A percentile compares a stretch with the other conserved stretches of the same genome.
These are phyloP conservation scores for Exophiala sp. DNA, from an alignment of 2,329 filamentous ascomycete genomes.

Conservation along the genomic window DNA sequence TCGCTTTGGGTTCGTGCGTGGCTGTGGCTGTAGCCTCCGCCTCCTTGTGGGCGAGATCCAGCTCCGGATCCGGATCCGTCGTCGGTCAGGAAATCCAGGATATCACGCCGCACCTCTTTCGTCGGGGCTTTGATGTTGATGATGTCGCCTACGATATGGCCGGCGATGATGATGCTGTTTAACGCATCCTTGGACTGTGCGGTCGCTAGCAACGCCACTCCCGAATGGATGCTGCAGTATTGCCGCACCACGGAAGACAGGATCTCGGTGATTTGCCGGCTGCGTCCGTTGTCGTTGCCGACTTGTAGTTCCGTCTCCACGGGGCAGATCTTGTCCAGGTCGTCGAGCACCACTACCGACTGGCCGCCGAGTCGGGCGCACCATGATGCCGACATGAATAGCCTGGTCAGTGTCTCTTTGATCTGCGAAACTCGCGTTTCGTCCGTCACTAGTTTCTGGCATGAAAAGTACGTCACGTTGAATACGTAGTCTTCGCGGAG, in stretches of 20 bases:
- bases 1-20: conserved; percentile 32
- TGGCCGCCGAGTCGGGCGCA: conserved; percentile 78
- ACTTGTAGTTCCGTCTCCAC: conserved; percentile 91
- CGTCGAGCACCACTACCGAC: conserved; percentile 80
- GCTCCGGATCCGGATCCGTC: conserved; percentile 21
- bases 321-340: conserved; percentile 87
- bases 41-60: no score
- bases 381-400: conserved; percentile 90
- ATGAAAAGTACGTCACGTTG: conserved; percentile 79
- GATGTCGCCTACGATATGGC: conserved; percentile 88
- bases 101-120: conserved; percentile 77
- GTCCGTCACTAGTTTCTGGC: conserved; percentile 79
- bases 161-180: conserved; percentile 83
- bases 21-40: conserved; percentile 33
- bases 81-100: conserved; percentile 72
- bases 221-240: conserved; percentile 71
- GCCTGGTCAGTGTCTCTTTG: conserved; percentile 75
- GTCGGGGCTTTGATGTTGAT: conserved; percentile 82
- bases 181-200: conserved; percentile 89
- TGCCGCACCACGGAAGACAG: conserved; percentile 76
- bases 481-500: conserved; percentile 69
- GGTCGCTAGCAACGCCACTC: conserved; percentile 81
- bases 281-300: conserved; percentile 86
- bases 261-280: conserved; percentile 84
- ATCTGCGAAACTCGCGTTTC: conserved; percentile 84